Conservation (phyloP, 192 early-diverging fungal species). For the Coemansia sp. region DNA sequence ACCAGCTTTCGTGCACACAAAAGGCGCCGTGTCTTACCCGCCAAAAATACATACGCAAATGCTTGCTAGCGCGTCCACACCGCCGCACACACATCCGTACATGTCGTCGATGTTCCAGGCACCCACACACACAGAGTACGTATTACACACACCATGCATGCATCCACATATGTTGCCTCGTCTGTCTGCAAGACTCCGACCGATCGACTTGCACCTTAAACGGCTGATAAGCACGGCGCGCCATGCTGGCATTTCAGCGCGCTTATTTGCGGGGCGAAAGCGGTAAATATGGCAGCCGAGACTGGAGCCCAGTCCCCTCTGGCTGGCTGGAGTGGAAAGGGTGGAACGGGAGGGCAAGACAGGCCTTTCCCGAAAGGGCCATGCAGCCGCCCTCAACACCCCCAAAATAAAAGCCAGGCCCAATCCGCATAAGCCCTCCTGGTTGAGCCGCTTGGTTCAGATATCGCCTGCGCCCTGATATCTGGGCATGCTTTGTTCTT, state of each 20-base stretch:
- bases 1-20: neutral
- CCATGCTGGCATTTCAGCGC: no score
- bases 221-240: no score
- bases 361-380: slow-evolving; percentile 10
- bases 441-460: neutral
- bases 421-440: slow-evolving; percentile 9
- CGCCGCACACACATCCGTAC: slow-evolving; percentile 10
- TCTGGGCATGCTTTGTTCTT: slow-evolving; percentile 6
- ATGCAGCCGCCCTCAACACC: slow-evolving; percentile 12
- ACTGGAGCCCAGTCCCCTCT: neutral
- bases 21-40: neutral
- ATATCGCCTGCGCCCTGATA: slow-evolving; percentile 15
- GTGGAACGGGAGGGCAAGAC: slow-evolving; percentile 2
- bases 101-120: slow-evolving; percentile 15
- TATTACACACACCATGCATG: slow-evolving; percentile 8
- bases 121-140: slow-evolving; percentile 28
- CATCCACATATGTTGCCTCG: neutral
- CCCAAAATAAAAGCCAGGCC: slow-evolving; percentile 11
- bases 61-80: slow-evolving; percentile 15
- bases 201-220: no score
- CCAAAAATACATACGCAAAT: slow-evolving; percentile 6
- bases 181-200: slow-evolving; percentile 2
- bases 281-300: no score
- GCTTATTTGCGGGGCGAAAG: no score
- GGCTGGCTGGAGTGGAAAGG: neutral